Base-by-base conservation (phyloP, 176 grass and related monocot species). In the Musa acuminata region DNA sequence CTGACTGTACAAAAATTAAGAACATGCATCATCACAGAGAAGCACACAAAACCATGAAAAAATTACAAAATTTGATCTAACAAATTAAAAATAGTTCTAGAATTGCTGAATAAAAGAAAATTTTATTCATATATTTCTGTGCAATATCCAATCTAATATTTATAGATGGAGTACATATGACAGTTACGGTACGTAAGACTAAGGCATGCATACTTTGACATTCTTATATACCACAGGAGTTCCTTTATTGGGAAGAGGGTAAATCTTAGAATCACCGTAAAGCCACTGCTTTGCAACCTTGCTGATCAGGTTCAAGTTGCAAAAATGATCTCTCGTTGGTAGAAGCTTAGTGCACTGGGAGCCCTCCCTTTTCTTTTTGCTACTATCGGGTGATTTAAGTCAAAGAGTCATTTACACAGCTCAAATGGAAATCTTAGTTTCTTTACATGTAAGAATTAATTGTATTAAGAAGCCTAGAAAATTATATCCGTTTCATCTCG, bases 1-100 rank as follows among this genome's bases (percentile, higher is more conserved):
- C 74, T 99, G 96, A 71, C 96, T 99, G 86, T 75, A 43, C 35
- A 89, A 53, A 68, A 83, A 82, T 71, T 58, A 84, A 78, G 60
- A 85, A 43, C 22, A 8, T 77, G 22, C 26, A 26, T 55, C 66
- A 65, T 24, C 70, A 58, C 2, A 52, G 17, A 5, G 8, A 75
- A 77, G 29, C 13, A 11, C 26, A 60, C 22, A 64, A 53, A 62
- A 48, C 72, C 8, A 72, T 62, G 14, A 74, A 16, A 43, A 59
- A 53, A 14, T 19, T 62, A 49, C 64, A 17, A 71, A 35, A 60
- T 22, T 43, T 67, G 60, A 29, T 25, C 23, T 64, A 84, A 26
- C 27, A 24, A 21, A 55, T 43, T 43, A 69, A 70, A 19, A 52
- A 73, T 0, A 12, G 55, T 67, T 76, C 71, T 29, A 8, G 11